Conservation (phyloP, 2,329 filamentous ascomycete genomes). For the Rhynchosporium graminicola region DNA sequence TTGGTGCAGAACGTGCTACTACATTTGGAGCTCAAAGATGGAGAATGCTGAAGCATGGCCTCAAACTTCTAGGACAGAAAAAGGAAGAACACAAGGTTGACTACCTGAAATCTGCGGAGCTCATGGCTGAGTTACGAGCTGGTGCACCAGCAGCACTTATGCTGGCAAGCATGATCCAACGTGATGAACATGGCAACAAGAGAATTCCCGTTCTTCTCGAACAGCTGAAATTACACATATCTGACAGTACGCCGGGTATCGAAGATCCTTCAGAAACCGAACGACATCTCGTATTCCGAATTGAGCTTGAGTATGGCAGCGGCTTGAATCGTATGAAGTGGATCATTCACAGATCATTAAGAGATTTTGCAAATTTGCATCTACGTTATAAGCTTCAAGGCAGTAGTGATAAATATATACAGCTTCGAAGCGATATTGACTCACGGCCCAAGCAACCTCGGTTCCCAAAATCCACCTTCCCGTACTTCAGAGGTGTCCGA, state of each 20-base stretch:
- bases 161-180: conserved; percentile 94
- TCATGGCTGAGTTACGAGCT: conserved; percentile 92
- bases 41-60: conserved; percentile 87
- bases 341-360: conserved; percentile 83
- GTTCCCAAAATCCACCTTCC: conserved; percentile 87
- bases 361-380: conserved; percentile 91
- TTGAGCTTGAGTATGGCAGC: conserved; percentile 94
- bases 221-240: conserved; percentile 86
- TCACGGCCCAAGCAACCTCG: conserved; percentile 78
- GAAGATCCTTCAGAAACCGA: conserved; percentile 50
- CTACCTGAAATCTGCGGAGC: conserved; percentile 90
- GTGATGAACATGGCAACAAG: conserved; percentile 93
- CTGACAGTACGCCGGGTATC: conserved; percentile 72
- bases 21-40: conserved; percentile 82
- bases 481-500: conserved; percentile 80
- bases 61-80: conserved; percentile 76
- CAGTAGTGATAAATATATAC: conserved; percentile 79
- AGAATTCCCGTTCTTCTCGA: conserved; percentile 93
- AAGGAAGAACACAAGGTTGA: conserved; percentile 86
- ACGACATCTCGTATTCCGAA: conserved; percentile 82
- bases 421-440: conserved; percentile 65
- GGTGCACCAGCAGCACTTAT: conserved; percentile 92
- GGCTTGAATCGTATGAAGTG: conserved; percentile 96
- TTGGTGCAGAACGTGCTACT: conserved; percentile 66
- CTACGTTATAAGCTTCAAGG: conserved; percentile 88